Percentiles rank a stretch among this genome's conserved stretches.
phyloP scores from a whole-genome alignment of 768 basidiomycete genomes.

The Tricholoma hemisulphureum region DNA sequence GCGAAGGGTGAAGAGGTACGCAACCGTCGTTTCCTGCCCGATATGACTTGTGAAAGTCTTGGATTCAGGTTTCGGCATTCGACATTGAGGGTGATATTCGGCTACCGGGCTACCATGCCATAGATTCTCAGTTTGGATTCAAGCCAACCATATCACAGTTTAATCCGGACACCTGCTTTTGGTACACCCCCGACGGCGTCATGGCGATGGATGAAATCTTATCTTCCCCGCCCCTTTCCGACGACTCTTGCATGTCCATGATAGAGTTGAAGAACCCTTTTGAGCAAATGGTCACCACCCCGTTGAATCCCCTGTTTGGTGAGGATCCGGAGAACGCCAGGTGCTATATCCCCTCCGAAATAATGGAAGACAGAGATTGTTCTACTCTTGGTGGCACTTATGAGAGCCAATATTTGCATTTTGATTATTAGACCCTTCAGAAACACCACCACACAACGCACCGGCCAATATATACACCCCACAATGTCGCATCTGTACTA shows the following conservation, averaged over 20 bases:
- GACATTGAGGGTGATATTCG: conserved; percentile 6
- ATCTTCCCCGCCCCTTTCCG: not conserved
- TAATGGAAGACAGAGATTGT: not conserved
- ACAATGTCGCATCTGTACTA: not conserved
- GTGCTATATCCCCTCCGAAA: not conserved
- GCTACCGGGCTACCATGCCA: conserved; percentile 7
- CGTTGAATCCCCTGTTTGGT: not conserved
- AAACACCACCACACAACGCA: not conserved
- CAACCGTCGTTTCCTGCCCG: not conserved
- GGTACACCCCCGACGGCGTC: conserved; percentile 1
- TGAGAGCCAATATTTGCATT: conserved; percentile 14
- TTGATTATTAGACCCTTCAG: conserved; percentile 9
- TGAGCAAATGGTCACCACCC: not conserved
- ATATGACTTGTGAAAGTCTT: not conserved
- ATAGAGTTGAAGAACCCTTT: not conserved
- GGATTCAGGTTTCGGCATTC: not conserved
- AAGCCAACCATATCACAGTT: conserved; percentile 1
- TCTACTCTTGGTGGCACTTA: conserved; percentile 4
- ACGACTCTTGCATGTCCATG: not conserved
- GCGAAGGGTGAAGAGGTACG: conserved; percentile 16
- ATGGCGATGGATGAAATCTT: not conserved
- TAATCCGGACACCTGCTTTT: conserved; percentile 2
- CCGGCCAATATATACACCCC: not conserved
- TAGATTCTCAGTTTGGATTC: conserved; percentile 17
- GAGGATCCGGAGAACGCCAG: not conserved